phyloP scores from a whole-genome alignment of 257 asterid genomes.

The Rehmannia glutinosa region DNA sequence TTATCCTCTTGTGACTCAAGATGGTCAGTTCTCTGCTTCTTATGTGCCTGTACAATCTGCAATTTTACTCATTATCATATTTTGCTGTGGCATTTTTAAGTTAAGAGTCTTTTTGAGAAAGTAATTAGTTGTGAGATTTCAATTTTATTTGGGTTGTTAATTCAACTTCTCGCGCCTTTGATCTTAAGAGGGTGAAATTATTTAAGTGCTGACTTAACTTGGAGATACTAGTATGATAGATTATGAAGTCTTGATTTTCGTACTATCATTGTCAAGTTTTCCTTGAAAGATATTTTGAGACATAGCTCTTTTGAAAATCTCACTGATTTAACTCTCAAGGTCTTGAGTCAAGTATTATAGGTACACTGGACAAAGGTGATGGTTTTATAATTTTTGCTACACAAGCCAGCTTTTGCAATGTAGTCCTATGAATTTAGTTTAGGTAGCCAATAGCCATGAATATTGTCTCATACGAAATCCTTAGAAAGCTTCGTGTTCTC shows the following conservation, averaged over 20 bases:
- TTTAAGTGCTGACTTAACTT: too few relatives aligned
- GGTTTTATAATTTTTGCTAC: too few relatives aligned
- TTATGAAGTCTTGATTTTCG: not conserved
- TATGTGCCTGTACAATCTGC: not conserved
- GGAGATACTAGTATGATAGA: too few relatives aligned
- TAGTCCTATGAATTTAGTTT: not conserved
- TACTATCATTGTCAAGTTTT: not conserved
- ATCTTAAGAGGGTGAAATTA: not conserved
- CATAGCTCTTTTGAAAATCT: too few relatives aligned
- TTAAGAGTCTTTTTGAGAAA: not conserved
- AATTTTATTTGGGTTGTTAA: not conserved
- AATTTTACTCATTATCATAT: not conserved
- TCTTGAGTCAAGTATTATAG: too few relatives aligned
- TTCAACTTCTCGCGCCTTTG: not conserved
- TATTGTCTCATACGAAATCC: not conserved
- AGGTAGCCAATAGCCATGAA: not conserved
- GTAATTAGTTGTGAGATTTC: not conserved
- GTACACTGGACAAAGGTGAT: too few relatives aligned
- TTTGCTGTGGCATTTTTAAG: not conserved
- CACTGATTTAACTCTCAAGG: too few relatives aligned
- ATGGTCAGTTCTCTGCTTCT: conserved; percentile 58
- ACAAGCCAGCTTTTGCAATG: not conserved
- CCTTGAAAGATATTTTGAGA: not conserved
- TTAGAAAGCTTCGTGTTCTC: not conserved
- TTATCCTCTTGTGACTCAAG: conserved; percentile 95